Conservation (phyloP, 1,139 yeast species). For the Nematodospora anomalae region DNA sequence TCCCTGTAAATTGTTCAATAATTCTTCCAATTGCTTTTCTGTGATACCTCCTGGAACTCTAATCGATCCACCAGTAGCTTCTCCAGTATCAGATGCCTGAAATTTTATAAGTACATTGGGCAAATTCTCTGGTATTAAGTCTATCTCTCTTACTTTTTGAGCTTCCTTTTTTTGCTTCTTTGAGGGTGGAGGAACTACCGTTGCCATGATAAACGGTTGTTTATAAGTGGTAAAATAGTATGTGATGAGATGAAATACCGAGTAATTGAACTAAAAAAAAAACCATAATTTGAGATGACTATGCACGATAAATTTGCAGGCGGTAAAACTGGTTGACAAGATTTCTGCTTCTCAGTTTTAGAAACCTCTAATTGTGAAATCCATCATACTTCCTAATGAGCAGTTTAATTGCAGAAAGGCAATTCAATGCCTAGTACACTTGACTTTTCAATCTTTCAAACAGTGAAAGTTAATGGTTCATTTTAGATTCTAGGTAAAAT, state of each 20-base stretch:
- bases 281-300: no score
- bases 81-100: constrained; percentile 96
- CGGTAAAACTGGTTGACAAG: no score
- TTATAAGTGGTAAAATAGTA: background rate
- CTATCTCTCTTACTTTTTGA: constrained; percentile 76
- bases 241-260: constrained; percentile 5
- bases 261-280: no score
- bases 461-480: no score
- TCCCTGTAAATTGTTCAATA: constrained; percentile 71
- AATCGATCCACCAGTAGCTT: constrained; percentile 76
- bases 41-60: constrained; percentile 90
- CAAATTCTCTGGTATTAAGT: constrained; percentile 70
- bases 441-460: no score
- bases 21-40: constrained; percentile 84
- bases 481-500: no score
- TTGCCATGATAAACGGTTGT: constrained; percentile 61
- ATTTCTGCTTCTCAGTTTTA: no score
- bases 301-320: background rate
- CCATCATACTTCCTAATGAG: no score
- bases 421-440: no score
- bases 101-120: constrained; percentile 88
- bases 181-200: constrained; percentile 90
- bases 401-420: no score
- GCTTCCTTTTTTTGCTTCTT: constrained; percentile 85
- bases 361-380: no score